These are phyloP conservation scores for Ophiognomonia clavigignenti-juglandacearum DNA, from an alignment of 2,329 filamentous ascomycete genomes.

Conservation along the genomic window DNA sequence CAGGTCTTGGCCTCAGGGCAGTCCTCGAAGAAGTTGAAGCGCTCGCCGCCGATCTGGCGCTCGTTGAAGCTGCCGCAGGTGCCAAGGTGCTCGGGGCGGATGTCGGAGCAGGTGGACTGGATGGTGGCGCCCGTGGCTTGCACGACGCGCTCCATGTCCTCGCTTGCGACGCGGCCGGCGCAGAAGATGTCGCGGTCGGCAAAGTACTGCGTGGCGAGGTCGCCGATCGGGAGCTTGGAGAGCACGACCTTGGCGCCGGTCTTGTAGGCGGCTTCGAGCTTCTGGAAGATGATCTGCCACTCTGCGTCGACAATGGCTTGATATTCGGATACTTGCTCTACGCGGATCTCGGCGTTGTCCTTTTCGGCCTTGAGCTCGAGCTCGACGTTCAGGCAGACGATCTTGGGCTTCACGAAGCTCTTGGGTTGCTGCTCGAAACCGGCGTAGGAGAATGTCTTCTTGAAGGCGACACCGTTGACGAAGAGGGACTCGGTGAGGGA, in stretches of 20 bases:
- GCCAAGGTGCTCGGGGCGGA: constrained; percentile 81
- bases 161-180: constrained; percentile 82
- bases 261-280: constrained; percentile 90
- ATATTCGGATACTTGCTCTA: constrained; percentile 98
- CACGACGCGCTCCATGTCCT: constrained; percentile 94
- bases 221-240: constrained; percentile 94
- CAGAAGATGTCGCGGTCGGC: constrained; percentile 98
- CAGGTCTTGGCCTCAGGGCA: constrained; percentile 96
- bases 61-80: constrained; percentile 90
- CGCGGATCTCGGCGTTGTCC: constrained; percentile 96
- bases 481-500: constrained; percentile 94
- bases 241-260: constrained; percentile 97
- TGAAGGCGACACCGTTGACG: constrained; percentile 97
- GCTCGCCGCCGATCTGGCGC: constrained; percentile 93
- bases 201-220: constrained; percentile 96
- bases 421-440: constrained; percentile 99
- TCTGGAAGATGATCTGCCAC: constrained; percentile 99
- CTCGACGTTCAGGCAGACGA: constrained; percentile 96
- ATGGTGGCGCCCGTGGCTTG: constrained; percentile 88
- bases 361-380: constrained; percentile 98
- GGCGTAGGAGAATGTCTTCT: constrained; percentile 99
- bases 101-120: constrained; percentile 96
- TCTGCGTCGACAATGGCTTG: constrained; percentile 98
- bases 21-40: constrained; percentile 97
- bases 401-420: constrained; percentile 88